Evolutionary conservation across 192 early-diverging fungal species (phyloP).

Genomic region (Chytriomyces sp.): DNA sequence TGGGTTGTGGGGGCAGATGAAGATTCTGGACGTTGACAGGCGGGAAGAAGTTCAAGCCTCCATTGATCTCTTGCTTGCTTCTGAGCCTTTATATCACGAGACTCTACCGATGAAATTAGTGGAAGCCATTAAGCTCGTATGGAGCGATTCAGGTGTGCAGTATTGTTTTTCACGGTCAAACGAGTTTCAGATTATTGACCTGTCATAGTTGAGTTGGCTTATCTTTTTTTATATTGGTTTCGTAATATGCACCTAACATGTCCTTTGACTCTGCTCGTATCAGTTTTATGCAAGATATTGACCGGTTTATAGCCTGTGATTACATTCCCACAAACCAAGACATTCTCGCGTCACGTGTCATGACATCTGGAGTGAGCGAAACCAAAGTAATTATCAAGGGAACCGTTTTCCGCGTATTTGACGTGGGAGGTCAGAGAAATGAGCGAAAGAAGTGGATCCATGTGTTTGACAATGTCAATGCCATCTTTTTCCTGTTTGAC

Average conservation of each 20-base stretch:
- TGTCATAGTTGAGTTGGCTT: slow-evolving; percentile 46
- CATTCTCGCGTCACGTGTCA: slow-evolving; percentile 14
- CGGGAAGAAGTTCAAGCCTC: neutral
- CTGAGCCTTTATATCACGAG: neutral
- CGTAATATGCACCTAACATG: neutral
- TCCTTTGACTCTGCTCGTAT: no score
- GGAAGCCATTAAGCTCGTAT: slow-evolving; percentile 75
- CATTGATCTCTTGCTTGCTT: neutral
- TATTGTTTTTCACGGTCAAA: slow-evolving; percentile 76
- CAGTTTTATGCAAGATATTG: slow-evolving; percentile 21
- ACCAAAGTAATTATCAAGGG: slow-evolving; percentile 16
- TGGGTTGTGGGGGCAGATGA: neutral
- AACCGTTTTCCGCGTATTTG: slow-evolving; percentile 68
- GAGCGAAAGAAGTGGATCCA: slow-evolving; percentile 90
- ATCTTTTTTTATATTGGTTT: neutral
- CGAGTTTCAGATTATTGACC: slow-evolving; percentile 96
- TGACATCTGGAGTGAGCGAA: slow-evolving; percentile 21
- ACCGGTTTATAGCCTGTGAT: neutral
- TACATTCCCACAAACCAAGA: slow-evolving; percentile 22
- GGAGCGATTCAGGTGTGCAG: slow-evolving; percentile 80
- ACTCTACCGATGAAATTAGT: slow-evolving; percentile 54
- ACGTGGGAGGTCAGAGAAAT: slow-evolving; percentile 85
- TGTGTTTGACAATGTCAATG: slow-evolving; percentile 83
- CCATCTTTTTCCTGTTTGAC: slow-evolving; percentile 93
- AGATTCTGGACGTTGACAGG: neutral